A percentile compares a stretch with the other conserved stretches of the same genome.
These are phyloP conservation scores for Coemansia javaensis DNA, from an alignment of 192 early-diverging fungal species.

Conservation along the genomic window DNA sequence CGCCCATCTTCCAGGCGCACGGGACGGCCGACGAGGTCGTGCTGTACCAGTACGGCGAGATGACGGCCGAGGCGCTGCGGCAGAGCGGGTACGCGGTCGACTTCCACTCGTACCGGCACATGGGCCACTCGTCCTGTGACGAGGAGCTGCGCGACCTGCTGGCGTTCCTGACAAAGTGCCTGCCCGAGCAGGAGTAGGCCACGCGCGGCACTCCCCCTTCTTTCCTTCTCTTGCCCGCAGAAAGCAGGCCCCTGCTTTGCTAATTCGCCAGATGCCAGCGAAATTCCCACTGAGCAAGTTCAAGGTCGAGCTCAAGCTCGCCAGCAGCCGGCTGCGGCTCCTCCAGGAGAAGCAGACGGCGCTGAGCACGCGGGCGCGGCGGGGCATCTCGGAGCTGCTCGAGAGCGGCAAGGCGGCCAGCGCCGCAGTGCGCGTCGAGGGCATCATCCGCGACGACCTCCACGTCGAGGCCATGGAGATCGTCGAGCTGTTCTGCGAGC, in stretches of 20 bases:
- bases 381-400: conserved; percentile 77
- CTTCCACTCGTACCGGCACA: conserved; percentile 73
- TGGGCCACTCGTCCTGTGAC: conserved; percentile 67
- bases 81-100: conserved; percentile 58
- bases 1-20: conserved; percentile 82
- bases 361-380: conserved; percentile 65
- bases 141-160: conserved; percentile 70
- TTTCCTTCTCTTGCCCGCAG: background rate
- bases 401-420: conserved; percentile 80
- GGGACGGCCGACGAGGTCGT: conserved; percentile 76
- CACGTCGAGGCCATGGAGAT: conserved; percentile 92
- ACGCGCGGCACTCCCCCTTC: background rate
- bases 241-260: background rate
- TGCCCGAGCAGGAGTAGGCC: conserved; percentile 32
- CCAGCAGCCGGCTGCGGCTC: conserved; percentile 81
- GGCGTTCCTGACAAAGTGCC: conserved; percentile 55
- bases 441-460: conserved; percentile 93
- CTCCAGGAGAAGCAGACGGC: conserved; percentile 82
- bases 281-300: conserved; percentile 33
- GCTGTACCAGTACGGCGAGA: conserved; percentile 64
- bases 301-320: conserved; percentile 88
- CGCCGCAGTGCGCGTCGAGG: conserved; percentile 83
- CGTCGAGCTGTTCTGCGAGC: conserved; percentile 85
- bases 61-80: conserved; percentile 60
- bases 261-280: background rate